Evolutionary conservation across 495 filamentous ascomycete species (phyloP), one percentile per base, ranked within the genome.

Genomic region (Penicillium angulare): DNA sequence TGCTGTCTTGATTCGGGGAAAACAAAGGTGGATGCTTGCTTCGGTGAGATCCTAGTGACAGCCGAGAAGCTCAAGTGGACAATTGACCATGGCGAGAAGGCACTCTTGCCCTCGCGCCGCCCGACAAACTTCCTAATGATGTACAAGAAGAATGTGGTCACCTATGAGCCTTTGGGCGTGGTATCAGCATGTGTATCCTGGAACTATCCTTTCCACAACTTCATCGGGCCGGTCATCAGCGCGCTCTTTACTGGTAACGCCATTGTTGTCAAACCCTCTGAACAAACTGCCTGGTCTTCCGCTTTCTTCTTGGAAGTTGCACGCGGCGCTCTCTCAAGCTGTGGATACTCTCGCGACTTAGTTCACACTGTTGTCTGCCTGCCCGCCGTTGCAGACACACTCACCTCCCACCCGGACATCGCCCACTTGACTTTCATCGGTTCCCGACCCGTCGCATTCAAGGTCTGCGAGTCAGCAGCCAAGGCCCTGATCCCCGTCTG

Each of bases 341-440:
- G 92, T 64, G 90, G 90, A 0, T 87, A 97, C 65, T 85, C 90
- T 20, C 83, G 88, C 0, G 73, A 88, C 27, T 78, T 99, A 10
- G 82, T 97, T 45, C 92, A 97, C 70, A 84, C 81, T 24, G 76
- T 96, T 40, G 78, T 87, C 24, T 96, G 92, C 73, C 93, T 93
- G 79, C 95, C 93, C 4, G 71, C 86, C 45, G 84, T 86, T 0
- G 93, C 92, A 6, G 73, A 81, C 38, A 79, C 90, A 57, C 68
- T 99, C n/a, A 96, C 91, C 20, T 89, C 86, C 13, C 92, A 97
- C 67, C 84, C 88, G 0, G 80, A 77, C 6, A 89, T 97, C 56
- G 74, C 82, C 26, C 95, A 99, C 62, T 73, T 99, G 47, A 97
- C 93, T n/a, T 99, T 99, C 74, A 99, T 99, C 67, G 93, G 93